Conservation (phyloP, 169 alveolate species). For the Toxoplasma gondii region DNA sequence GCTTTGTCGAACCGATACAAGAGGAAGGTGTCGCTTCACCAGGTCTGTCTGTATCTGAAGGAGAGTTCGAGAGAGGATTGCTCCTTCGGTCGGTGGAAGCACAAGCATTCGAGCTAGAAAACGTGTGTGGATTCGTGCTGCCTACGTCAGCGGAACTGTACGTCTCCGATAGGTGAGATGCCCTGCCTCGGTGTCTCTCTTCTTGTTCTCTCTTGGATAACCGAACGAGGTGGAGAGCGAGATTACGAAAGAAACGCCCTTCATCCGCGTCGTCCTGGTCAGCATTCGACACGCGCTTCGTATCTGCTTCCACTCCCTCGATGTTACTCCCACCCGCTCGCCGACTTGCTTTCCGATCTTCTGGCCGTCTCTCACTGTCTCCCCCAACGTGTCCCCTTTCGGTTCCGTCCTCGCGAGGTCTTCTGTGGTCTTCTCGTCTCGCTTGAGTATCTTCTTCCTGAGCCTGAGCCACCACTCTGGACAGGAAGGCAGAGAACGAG, state of each 20-base stretch:
- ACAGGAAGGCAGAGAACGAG: not conserved
- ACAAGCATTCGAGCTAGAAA: no score
- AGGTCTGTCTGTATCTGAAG: no score
- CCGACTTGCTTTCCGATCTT: not conserved
- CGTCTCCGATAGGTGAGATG: not conserved
- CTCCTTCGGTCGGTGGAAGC: no score
- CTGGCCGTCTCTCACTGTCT: not conserved
- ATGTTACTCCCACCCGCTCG: not conserved
- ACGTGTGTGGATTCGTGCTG: not conserved
- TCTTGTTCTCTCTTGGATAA: not conserved
- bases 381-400: not conserved
- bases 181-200: not conserved
- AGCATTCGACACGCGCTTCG: not conserved
- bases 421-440: not conserved
- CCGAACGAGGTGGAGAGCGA: not conserved
- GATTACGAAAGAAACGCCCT: not conserved
- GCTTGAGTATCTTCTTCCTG: not conserved
- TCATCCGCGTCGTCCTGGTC: not conserved
- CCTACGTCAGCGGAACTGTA: not conserved
- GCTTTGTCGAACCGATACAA: no score
- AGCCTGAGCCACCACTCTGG: not conserved
- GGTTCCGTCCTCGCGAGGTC: not conserved
- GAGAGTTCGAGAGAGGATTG: no score
- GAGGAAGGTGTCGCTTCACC: no score
- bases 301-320: not conserved